These are phyloP conservation scores for Musa troglodytarum DNA, from an alignment of 176 grass and related monocot species.

Conservation along the genomic window DNA sequence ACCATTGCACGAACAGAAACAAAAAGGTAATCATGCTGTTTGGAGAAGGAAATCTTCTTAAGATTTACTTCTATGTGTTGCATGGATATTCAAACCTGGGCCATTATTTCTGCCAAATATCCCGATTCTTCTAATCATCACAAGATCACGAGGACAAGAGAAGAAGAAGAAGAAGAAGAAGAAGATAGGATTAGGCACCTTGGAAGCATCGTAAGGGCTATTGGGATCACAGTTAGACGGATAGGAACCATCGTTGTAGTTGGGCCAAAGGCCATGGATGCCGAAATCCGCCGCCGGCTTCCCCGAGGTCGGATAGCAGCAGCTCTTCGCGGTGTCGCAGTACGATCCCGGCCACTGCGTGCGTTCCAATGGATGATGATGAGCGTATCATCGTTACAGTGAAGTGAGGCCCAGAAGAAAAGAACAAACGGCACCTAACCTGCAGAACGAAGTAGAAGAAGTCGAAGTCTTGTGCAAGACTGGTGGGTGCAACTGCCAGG, in stretches of 20 bases:
- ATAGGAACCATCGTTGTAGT: conserved; percentile 76
- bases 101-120: too few relatives aligned
- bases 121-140: too few relatives aligned
- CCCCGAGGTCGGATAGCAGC: conserved; percentile 74
- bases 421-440: neutral
- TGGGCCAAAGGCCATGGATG: conserved; percentile 96
- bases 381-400: too few relatives aligned
- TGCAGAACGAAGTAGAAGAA: conserved; percentile 10
- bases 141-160: too few relatives aligned
- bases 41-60: too few relatives aligned
- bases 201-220: conserved; percentile 43
- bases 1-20: too few relatives aligned
- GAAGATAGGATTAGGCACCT: conserved; percentile 17
- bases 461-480: conserved; percentile 1
- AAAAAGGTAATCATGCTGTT: too few relatives aligned
- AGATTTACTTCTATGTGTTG: too few relatives aligned
- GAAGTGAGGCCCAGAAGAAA: too few relatives aligned
- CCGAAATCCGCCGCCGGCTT: conserved; percentile 86
- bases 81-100: too few relatives aligned
- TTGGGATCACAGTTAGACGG: conserved; percentile 66
- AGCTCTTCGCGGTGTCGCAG: conserved; percentile 76
- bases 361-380: neutral
- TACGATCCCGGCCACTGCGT: conserved; percentile 84
- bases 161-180: too few relatives aligned
- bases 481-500: neutral